Conservation (phyloP, 352 stramenopile genomes). For the Phytophthora lateralis region DNA sequence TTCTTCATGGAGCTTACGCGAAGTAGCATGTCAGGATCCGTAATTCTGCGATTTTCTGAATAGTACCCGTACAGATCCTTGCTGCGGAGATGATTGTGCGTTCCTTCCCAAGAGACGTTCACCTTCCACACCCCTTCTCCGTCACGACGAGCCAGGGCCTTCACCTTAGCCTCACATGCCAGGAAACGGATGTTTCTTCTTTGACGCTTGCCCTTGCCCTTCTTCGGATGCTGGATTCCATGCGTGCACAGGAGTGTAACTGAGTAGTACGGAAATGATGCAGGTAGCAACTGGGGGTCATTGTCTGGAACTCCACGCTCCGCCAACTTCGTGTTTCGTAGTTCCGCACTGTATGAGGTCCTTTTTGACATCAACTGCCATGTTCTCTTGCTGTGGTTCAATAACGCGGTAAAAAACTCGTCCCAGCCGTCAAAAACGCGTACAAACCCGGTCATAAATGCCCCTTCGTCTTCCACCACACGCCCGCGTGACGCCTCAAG, state of each 20-base stretch:
- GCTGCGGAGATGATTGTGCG: slow-evolving; percentile 3
- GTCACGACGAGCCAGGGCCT: slow-evolving; percentile 1
- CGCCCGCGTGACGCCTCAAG: too few relatives aligned
- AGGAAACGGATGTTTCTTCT: slow-evolving; percentile 7
- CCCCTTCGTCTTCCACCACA: too few relatives aligned
- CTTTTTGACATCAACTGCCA: background rate
- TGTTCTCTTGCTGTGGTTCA: too few relatives aligned
- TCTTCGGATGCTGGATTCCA: slow-evolving; percentile 10
- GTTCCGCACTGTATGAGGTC: background rate
- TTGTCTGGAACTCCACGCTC: background rate
- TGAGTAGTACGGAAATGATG: slow-evolving; percentile 11
- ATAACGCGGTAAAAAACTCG: too few relatives aligned
- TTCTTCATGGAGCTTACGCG: background rate
- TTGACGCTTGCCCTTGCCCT: slow-evolving; percentile 8
- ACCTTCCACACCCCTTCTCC: background rate
- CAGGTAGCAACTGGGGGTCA: background rate
- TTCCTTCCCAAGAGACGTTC: background rate
- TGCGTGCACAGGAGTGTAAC: slow-evolving; percentile 7
- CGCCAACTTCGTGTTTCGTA: background rate
- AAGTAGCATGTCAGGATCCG: slow-evolving; percentile 2
- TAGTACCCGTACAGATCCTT: background rate
- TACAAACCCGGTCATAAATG: too few relatives aligned
- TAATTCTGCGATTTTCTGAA: slow-evolving; percentile 8
- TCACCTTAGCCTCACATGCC: slow-evolving; percentile 4
- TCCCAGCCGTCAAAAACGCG: too few relatives aligned